Evolutionary conservation across 352 stramenopile species (phyloP), one percentile per base, ranked within the genome.

Genomic region (Thalassiosira oceanica): DNA sequence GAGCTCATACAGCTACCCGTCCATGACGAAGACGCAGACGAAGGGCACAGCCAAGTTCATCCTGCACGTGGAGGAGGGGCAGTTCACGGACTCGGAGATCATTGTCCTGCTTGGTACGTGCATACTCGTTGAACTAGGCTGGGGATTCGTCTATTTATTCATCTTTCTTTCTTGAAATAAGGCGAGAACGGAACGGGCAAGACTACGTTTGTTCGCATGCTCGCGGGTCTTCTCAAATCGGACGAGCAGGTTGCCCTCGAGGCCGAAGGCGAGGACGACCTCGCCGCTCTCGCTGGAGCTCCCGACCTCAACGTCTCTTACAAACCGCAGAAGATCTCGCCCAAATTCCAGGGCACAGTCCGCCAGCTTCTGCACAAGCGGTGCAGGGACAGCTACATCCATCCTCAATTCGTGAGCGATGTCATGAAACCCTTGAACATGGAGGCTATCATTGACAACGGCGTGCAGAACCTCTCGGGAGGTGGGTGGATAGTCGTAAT

Each of bases 121-220:
- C n/a, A n/a, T n/a, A n/a, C n/a, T n/a, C n/a, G n/a, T n/a, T n/a
- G n/a, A n/a, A n/a, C n/a, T n/a, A n/a, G n/a, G n/a, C n/a, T n/a
- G n/a, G n/a, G n/a, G n/a, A n/a, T n/a, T n/a, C n/a, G n/a, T n/a
- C n/a, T n/a, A n/a, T n/a, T n/a, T n/a, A n/a, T n/a, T n/a, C n/a
- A n/a, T n/a, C n/a, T n/a, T n/a, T n/a, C n/a, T n/a, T n/a, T n/a
- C n/a, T n/a, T n/a, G n/a, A n/a, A n/a, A n/a, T n/a, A n/a, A n/a
- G 97, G 97, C 61, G 97, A 99, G 78, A 99, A 99, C 86, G 97
- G 97, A 76, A 99, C 95, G 31, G 96, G 97, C 73, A 99, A 99
- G 85, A 99, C 97, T 15, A 99, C 97, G 23, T 99, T 99, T 82
- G 98, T 99, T 51, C 89, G 95, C 66, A 99, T 99, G 97, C 90